Evolutionary conservation across 2,329 filamentous ascomycete species (phyloP), one percentile per base, ranked within the genome.

Genomic region (Claviceps paspali): DNA sequence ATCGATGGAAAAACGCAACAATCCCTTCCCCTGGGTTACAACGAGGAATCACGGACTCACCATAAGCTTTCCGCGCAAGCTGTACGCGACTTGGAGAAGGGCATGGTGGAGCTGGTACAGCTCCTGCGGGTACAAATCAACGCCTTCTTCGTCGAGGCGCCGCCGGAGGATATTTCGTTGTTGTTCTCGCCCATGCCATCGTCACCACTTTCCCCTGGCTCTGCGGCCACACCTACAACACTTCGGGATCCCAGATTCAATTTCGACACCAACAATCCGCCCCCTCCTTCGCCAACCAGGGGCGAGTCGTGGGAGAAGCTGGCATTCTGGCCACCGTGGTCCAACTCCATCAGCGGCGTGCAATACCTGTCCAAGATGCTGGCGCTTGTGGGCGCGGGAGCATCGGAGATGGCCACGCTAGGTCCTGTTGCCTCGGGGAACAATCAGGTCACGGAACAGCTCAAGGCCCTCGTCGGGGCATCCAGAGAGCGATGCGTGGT

Each of bases 311-410:
- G 86, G 85, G 91, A 96, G 52, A 81, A 88, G 61, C 76, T 91
- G 56, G 88, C 87, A 0, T 98, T 96, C 57, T 96, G 88, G 87
- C 87, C 88, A 4, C 91, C 88, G 0, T 80, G 82, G 61, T 82
- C 86, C 2, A 96, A 95, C 52, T 87, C 87, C 0, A 64, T 96
- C 18, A 92, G 86, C 41, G 88, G 83, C n/a, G 83, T 88, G 2
- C 76, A 93, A 54, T 95, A 93, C 51, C 68, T 98, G 5, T 77
- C 82, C 35, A 85, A 82, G 53, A 79, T 91, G 53, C 65, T 96
- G 17, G 68, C 77, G 1, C 65, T 95, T 3, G 75, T 98, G 4
- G 86, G 88, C n/a, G 80, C 80, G 2, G 87, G 82, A 3, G 83
- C 85, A 2, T 82, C 81, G 21, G 87, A 95, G 51, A 79, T 95